Conservation (phyloP, 768 basidiomycete genomes). For the Chalciporus pseudorubinellus region DNA sequence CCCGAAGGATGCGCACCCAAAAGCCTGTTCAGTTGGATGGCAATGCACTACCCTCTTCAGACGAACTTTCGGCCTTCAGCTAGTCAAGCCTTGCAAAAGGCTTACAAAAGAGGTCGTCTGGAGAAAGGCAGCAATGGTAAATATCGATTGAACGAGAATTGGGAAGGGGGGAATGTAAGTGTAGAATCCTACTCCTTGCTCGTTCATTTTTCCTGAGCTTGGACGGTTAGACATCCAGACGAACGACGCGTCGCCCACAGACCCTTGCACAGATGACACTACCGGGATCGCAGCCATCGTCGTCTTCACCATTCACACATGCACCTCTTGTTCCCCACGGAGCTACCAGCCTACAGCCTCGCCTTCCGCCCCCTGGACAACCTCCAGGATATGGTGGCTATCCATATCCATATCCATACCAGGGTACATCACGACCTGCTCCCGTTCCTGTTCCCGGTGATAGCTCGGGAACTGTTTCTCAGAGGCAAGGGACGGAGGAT, state of each 20-base stretch:
- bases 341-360: conserved; percentile 33
- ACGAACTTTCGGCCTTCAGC: conserved; percentile 89
- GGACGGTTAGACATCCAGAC: conserved; percentile 57
- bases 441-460: conserved; percentile 1
- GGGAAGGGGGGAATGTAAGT: conserved; percentile 82
- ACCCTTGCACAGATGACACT: conserved; percentile 34
- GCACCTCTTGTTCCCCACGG: conserved; percentile 41
- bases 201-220: conserved; percentile 7
- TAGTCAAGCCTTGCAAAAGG: conserved; percentile 86
- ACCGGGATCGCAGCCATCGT: conserved; percentile 26
- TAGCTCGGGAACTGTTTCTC: conserved; percentile 4
- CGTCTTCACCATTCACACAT: conserved; percentile 59
- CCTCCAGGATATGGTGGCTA: conserved; percentile 37
- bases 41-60: conserved; percentile 74
- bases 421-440: conserved; percentile 17
- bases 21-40: conserved; percentile 82
- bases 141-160: conserved; percentile 70
- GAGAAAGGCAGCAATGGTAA: conserved; percentile 72
- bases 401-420: conserved; percentile 39
- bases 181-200: neutral
- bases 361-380: conserved; percentile 32
- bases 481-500: conserved; percentile 10
- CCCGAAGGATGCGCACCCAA: conserved; percentile 82
- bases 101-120: conserved; percentile 76
- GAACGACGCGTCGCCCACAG: conserved; percentile 80